These are phyloP conservation scores for Cordia subcordata DNA, from an alignment of 257 asterid genomes.

Conservation along the genomic window DNA sequence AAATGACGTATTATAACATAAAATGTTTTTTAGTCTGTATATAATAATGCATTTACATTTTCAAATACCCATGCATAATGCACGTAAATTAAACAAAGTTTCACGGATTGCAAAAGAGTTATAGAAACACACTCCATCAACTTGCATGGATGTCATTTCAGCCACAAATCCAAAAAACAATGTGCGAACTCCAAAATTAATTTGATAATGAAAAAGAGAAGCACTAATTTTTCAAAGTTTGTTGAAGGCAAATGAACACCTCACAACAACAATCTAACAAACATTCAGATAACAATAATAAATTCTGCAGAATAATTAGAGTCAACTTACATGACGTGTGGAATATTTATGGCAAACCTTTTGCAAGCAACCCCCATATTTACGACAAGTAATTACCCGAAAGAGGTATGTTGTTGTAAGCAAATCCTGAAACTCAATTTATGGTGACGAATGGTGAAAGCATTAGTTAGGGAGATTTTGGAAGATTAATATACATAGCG, in stretches of 20 bases:
- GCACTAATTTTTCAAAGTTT: slow-evolving; percentile 34
- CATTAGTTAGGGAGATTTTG: not conserved
- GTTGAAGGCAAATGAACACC: slow-evolving; percentile 47
- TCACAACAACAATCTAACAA: slow-evolving; percentile 35
- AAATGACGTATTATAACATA: no score
- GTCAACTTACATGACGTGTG: slow-evolving; percentile 39
- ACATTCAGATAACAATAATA: slow-evolving; percentile 6
- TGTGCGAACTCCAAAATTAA: slow-evolving; percentile 13
- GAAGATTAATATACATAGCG: no score
- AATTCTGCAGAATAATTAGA: not conserved
- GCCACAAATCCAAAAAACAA: not conserved
- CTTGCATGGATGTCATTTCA: no score
- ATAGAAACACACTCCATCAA: no score
- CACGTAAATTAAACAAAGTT: no score
- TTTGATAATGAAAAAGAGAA: not conserved
- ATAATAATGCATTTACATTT: no score
- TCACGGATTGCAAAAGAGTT: no score
- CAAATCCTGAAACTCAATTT: slow-evolving; percentile 12
- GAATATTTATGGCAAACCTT: slow-evolving; percentile 39
- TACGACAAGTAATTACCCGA: slow-evolving; percentile 39
- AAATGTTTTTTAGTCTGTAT: no score
- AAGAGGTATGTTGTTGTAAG: slow-evolving; percentile 23
- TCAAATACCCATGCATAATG: no score
- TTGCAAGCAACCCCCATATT: slow-evolving; percentile 13
- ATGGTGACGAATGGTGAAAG: slow-evolving; percentile 24